Percentiles rank a stretch among this genome's conserved stretches.
Conservation (phyloP, 164 flowering plant species). For the Kingdonia uniflora region DNA sequence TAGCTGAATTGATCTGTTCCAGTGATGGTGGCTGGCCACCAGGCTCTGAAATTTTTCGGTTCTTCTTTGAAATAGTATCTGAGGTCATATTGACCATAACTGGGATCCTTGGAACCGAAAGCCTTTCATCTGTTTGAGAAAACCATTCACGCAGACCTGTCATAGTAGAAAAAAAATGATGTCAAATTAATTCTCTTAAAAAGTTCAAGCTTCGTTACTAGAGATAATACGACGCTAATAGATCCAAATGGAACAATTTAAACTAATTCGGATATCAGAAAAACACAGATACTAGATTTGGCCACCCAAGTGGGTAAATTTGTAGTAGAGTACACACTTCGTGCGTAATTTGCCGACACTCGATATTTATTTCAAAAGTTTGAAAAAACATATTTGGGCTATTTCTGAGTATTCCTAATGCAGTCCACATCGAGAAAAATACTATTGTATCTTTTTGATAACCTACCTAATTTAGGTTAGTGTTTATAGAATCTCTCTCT, state of each 20-base stretch:
- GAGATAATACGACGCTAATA: not conserved
- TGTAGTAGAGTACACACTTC: too few species aligned
- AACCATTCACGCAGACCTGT: slow-evolving; percentile 95
- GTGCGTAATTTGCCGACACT: too few species aligned
- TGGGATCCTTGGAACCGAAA: slow-evolving; percentile 68
- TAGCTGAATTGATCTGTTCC: slow-evolving; percentile 49
- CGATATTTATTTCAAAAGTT: too few species aligned
- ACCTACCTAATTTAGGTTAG: too few species aligned
- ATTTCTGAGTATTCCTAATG: too few species aligned
- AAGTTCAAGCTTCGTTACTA: too few species aligned
- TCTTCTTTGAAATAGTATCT: slow-evolving; percentile 45
- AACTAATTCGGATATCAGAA: not conserved
- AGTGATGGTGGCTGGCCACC: slow-evolving; percentile 33
- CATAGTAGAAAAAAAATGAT: slow-evolving; percentile 8
- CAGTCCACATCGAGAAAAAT: too few species aligned
- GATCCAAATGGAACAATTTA: not conserved
- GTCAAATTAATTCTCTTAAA: not conserved
- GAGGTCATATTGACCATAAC: slow-evolving; percentile 92
- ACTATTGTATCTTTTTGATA: too few species aligned
- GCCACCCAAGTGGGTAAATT: too few species aligned
- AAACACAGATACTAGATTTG: not conserved
- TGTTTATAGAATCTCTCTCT: too few species aligned
- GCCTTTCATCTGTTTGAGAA: slow-evolving; percentile 84
- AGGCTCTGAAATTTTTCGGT: slow-evolving; percentile 31
- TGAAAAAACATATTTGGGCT: too few species aligned